Evolutionary conservation across 176 grass and related monocot genomes (phyloP), one percentile per base, ranked within the genome.

Genomic region (Oryza nivara): DNA sequence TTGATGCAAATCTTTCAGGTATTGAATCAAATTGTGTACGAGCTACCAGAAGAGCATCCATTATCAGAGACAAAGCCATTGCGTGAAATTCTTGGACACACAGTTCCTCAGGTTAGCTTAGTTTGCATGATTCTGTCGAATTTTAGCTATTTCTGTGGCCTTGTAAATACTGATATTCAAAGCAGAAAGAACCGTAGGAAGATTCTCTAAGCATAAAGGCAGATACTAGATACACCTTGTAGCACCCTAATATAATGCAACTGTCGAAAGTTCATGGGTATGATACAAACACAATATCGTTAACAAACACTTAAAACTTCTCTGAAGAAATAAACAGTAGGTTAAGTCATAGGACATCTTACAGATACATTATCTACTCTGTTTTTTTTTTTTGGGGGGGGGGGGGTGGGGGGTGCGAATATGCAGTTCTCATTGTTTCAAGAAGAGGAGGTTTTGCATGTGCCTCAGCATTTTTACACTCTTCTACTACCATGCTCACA

Each of bases 31-130:
- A 97, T 97, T 73, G 94, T 97, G 56, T 92, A 80, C 34, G 94
- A 94, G 76, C 92, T 97, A 51, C 94, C 94, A 74, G 70, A 80
- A 75, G 92, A 92, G 73, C 94, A 97, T 68, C 94, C 92, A 60
- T 82, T 97, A 65, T 84, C 94, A 35, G 92, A 92, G 20, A 78
- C 87, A 46, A 97, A 93, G 76, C 94, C 94, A 69, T 67, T 94
- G 85, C 92, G 70, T n/a, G 94, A 97, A 82, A 86, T 97, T 74
- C 94, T 97, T 82, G 94, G 94, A 71, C 94, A 97, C 74, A 97
- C 92, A 32, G 82, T 92, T 86, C 80, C 86, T 88, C 94, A 97
- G 94, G 94, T 97, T 87, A 75, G 83, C 35, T 90, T 5, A 22
- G 19, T 60, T 80, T 84, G 51, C 16, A 49, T 79, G 28, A 30